Conservation (phyloP, 345 rosid genomes). For the Eucalyptus leucophloia region DNA sequence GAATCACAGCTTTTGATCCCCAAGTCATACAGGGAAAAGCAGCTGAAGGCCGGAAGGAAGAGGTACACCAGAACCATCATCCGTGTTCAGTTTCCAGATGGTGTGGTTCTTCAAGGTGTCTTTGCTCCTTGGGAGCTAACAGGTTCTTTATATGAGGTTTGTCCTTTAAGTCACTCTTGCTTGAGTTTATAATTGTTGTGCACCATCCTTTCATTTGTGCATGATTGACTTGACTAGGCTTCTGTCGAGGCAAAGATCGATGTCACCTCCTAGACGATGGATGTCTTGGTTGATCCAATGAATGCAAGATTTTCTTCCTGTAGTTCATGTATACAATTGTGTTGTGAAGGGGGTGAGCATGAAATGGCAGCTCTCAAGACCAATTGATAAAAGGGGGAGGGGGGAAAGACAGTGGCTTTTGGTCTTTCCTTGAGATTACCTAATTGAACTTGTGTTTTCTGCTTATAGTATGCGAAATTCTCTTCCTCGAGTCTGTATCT, state of each 20-base stretch:
- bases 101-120: conserved; percentile 83
- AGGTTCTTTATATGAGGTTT: conserved; percentile 69
- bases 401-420: not conserved
- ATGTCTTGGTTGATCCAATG: not conserved
- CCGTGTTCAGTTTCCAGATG: conserved; percentile 88
- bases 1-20: conserved; percentile 92
- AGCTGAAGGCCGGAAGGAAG: conserved; percentile 68
- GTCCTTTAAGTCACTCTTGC: not conserved
- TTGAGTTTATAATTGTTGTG: not conserved
- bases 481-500: not conserved
- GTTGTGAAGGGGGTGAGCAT: not conserved
- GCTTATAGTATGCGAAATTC: not conserved
- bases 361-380: not conserved
- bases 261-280: not conserved
- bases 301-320: not conserved
- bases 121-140: conserved; percentile 92
- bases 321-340: not conserved
- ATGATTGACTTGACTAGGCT: not conserved
- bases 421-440: not conserved
- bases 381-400: not conserved
- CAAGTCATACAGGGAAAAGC: conserved; percentile 77
- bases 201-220: not conserved
- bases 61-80: conserved; percentile 54
- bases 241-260: not conserved
- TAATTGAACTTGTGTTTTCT: not conserved